Conservation (phyloP, 2,329 filamentous ascomycete genomes). For the Botrytis sinoallii region DNA sequence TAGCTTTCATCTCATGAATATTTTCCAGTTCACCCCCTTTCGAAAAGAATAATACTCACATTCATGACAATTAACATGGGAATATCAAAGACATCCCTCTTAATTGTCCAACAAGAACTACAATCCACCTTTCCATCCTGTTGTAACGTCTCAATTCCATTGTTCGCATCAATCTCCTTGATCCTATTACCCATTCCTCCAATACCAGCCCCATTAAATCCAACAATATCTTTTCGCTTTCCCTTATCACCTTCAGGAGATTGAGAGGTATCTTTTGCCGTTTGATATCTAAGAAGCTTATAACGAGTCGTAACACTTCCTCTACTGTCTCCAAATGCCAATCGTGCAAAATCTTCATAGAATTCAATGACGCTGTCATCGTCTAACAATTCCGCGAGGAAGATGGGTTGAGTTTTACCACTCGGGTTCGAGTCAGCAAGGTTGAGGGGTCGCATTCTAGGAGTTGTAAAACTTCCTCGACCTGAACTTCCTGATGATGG, state of each 20-base stretch:
- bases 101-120: constrained; percentile 95
- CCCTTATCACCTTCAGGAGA: constrained; percentile 26
- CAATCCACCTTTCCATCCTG: constrained; percentile 91
- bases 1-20: neutral
- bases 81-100: constrained; percentile 95
- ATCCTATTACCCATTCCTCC: constrained; percentile 52
- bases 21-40: constrained; percentile 15
- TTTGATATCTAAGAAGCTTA: constrained; percentile 85
- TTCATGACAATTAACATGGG: constrained; percentile 98
- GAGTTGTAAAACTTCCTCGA: constrained; percentile 49
- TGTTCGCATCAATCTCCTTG: constrained; percentile 64
- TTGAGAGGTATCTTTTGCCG: constrained; percentile 52
- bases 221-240: constrained; percentile 21
- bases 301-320: constrained; percentile 81
- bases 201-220: constrained; percentile 27
- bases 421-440: constrained; percentile 38
- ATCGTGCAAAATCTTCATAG: constrained; percentile 89
- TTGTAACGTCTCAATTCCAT: constrained; percentile 78
- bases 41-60: constrained; percentile 57
- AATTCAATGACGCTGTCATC: constrained; percentile 92
- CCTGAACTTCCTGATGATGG: constrained; percentile 36
- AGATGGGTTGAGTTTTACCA: constrained; percentile 70
- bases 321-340: constrained; percentile 88
- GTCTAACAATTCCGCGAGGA: constrained; percentile 87
- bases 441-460: constrained; percentile 48